Evolutionary conservation across 2,329 filamentous ascomycete species (phyloP).

Genomic region (Pyrenochaeta sp.): DNA sequence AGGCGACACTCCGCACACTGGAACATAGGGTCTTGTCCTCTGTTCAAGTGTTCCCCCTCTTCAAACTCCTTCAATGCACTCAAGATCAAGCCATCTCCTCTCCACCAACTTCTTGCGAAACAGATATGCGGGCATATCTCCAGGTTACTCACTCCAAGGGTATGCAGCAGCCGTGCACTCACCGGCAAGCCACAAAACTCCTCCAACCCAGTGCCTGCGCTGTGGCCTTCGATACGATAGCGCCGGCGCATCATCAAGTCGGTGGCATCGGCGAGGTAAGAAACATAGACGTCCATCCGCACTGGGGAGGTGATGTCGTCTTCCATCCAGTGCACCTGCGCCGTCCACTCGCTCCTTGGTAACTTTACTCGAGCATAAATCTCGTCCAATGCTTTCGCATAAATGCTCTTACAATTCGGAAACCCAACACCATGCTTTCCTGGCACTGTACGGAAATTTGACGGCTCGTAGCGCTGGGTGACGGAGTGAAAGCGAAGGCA

Average conservation of each 20-base stretch:
- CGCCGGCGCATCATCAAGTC: neutral
- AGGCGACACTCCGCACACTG: neutral
- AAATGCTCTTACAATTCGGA: neutral
- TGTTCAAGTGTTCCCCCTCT: neutral
- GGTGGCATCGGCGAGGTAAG: neutral
- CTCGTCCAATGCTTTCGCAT: neutral
- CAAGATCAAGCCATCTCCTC: neutral
- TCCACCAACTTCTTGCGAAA: neutral
- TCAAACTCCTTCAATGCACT: neutral
- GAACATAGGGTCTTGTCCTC: neutral
- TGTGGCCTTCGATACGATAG: neutral
- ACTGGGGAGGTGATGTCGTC: neutral
- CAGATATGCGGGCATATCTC: slow-evolving; percentile 4
- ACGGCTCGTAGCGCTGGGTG: neutral
- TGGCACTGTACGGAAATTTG: neutral
- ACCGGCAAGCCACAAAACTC: neutral
- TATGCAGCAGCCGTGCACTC: neutral
- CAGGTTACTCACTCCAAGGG: neutral
- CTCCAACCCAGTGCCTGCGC: neutral
- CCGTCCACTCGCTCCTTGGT: neutral
- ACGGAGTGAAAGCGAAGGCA: neutral
- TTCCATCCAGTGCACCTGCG: slow-evolving; percentile 1
- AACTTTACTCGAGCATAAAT: neutral
- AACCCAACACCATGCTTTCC: neutral
- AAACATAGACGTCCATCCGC: neutral